These are phyloP conservation scores for Cucurbita ficifolia DNA, from an alignment of 306 rosid genomes.

Conservation along the genomic window DNA sequence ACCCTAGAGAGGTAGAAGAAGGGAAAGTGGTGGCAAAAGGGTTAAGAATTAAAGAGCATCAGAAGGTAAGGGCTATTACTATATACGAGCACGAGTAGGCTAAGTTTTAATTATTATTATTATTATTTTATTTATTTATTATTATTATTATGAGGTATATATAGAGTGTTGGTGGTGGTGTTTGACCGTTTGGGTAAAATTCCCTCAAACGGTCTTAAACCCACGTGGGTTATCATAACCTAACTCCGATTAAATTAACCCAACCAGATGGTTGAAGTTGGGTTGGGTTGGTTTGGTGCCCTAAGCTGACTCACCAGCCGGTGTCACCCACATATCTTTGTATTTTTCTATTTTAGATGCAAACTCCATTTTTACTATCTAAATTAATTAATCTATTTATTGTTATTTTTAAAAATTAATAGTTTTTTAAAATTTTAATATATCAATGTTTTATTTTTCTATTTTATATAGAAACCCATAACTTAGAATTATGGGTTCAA, in stretches of 20 bases:
- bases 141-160: background rate
- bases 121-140: background rate
- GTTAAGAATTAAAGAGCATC: background rate
- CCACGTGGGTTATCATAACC: constrained; percentile 17
- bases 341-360: no score
- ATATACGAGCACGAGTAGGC: background rate
- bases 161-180: background rate
- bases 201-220: constrained; percentile 60
- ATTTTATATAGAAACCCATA: no score
- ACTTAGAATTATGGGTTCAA: no score
- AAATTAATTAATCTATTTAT: no score
- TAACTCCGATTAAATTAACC: constrained; percentile 10
- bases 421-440: no score
- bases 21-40: background rate
- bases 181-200: background rate
- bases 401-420: no score
- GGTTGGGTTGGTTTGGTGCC: constrained; percentile 1
- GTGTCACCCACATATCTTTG: no score
- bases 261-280: background rate
- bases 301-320: no score
- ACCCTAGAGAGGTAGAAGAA: background rate
- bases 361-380: no score
- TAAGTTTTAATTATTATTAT: background rate
- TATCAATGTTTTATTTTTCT: no score
- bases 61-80: background rate